Conservation (phyloP, 1,284 basidiomycete genomes). For the Ustilago vetiveriae region DNA sequence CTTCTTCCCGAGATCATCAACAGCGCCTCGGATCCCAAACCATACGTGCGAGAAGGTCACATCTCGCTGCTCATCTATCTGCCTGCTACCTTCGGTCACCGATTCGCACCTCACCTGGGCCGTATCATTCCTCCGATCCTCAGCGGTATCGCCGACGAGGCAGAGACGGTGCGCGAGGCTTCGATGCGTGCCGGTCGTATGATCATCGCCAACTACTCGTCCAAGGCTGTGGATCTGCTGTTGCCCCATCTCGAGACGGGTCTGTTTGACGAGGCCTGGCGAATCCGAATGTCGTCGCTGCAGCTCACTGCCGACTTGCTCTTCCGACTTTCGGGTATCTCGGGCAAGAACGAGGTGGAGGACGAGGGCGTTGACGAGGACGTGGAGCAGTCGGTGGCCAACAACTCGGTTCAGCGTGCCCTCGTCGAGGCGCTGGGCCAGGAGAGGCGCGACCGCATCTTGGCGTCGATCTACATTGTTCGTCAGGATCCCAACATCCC, state of each 20-base stretch:
- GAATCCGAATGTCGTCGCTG: constrained; percentile 89
- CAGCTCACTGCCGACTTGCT: constrained; percentile 93
- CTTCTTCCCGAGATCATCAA: constrained; percentile 92
- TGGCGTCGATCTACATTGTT: constrained; percentile 90
- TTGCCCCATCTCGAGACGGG: constrained; percentile 93
- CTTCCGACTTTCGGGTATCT: constrained; percentile 98
- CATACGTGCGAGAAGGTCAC: constrained; percentile 96
- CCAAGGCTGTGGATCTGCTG: constrained; percentile 89
- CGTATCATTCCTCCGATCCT: constrained; percentile 95
- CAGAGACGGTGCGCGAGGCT: constrained; percentile 89
- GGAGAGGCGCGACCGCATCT: constrained; percentile 87
- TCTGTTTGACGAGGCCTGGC: constrained; percentile 94
- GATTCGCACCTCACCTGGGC: constrained; percentile 94
- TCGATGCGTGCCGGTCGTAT: constrained; percentile 99
- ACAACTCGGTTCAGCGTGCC: constrained; percentile 74
- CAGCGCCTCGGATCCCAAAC: constrained; percentile 86
- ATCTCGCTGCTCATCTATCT: constrained; percentile 97
- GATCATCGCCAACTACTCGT: constrained; percentile 95
- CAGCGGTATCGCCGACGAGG: constrained; percentile 88
- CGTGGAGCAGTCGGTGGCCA: constrained; percentile 75
- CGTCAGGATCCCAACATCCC: constrained; percentile 91
- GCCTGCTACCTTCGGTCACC: constrained; percentile 89
- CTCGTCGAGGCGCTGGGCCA: constrained; percentile 87
- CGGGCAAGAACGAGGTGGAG: constrained; percentile 81
- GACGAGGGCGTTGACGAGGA: constrained; percentile 68